phyloP scores from a whole-genome alignment of 1,284 basidiomycete genomes.

The Ustilago curta region DNA sequence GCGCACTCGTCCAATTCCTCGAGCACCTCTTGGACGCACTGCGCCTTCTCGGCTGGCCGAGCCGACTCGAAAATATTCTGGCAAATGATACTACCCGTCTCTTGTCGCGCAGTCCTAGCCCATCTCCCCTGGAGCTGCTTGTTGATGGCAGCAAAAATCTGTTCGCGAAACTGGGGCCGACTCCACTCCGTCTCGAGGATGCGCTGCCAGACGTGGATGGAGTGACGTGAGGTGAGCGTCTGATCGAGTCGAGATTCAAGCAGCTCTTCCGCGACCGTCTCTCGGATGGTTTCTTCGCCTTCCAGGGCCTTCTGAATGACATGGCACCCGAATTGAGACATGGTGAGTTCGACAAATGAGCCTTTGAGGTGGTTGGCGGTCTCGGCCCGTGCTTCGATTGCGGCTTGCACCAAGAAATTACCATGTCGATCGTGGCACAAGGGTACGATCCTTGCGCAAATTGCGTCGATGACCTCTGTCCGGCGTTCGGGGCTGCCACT shows the following conservation, averaged over 20 bases:
- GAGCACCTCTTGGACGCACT: slow-evolving; percentile 63
- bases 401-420: slow-evolving; percentile 64
- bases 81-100: slow-evolving; percentile 64
- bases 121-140: slow-evolving; percentile 53
- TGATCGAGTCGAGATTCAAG: slow-evolving; percentile 49
- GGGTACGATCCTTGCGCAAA: slow-evolving; percentile 38
- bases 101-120: slow-evolving; percentile 57
- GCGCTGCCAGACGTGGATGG: slow-evolving; percentile 65
- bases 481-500: slow-evolving; percentile 24
- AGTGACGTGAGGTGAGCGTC: slow-evolving; percentile 58
- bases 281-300: slow-evolving; percentile 36
- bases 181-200: slow-evolving; percentile 57
- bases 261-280: slow-evolving; percentile 55
- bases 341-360: slow-evolving; percentile 51
- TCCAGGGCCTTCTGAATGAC: slow-evolving; percentile 62
- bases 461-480: slow-evolving; percentile 44
- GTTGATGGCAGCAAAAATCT: slow-evolving; percentile 58
- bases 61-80: slow-evolving; percentile 65
- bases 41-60: slow-evolving; percentile 43
- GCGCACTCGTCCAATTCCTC: slow-evolving; percentile 53
- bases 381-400: slow-evolving; percentile 34
- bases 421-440: slow-evolving; percentile 61
- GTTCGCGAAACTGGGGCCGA: slow-evolving; percentile 29
- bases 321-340: slow-evolving; percentile 63
- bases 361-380: slow-evolving; percentile 50